Evolutionary conservation across 768 basidiomycete genomes (phyloP).

Genomic region (Tubosaeta sp.): DNA sequence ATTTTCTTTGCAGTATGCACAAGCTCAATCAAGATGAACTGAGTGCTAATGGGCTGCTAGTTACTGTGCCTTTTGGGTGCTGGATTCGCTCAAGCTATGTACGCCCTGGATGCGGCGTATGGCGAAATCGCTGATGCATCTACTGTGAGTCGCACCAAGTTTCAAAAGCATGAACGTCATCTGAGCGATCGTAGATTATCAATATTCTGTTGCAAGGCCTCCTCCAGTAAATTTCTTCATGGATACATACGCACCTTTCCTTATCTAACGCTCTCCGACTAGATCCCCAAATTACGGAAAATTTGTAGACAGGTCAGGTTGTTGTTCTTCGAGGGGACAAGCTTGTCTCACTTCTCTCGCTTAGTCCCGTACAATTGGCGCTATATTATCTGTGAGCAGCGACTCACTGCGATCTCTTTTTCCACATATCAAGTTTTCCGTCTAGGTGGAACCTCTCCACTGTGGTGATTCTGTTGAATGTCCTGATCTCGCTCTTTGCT

Average conservation of each 20-base stretch:
- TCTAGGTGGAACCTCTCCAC: conserved; percentile 79
- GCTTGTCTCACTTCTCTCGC: neutral
- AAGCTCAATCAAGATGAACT: neutral
- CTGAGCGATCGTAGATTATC: conserved; percentile 43
- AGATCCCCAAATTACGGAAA: conserved; percentile 67
- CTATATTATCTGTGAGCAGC: conserved; percentile 73
- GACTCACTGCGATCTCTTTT: neutral
- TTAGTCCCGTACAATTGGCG: conserved; percentile 53
- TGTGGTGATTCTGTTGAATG: conserved; percentile 82
- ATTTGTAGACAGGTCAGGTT: conserved; percentile 44
- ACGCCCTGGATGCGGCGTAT: conserved; percentile 89
- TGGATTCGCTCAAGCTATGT: conserved; percentile 84
- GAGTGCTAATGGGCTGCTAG: conserved; percentile 34
- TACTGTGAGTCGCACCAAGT: conserved; percentile 35
- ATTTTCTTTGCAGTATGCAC: conserved; percentile 80
- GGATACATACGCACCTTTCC: neutral
- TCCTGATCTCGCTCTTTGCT: conserved; percentile 93
- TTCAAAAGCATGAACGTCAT: conserved; percentile 1
- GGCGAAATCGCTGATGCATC: conserved; percentile 56
- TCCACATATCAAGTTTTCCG: neutral
- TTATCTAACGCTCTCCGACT: neutral
- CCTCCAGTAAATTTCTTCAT: conserved; percentile 51
- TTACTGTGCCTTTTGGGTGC: conserved; percentile 75
- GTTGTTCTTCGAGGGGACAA: neutral
- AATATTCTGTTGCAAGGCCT: conserved; percentile 76